Conservation (phyloP, 2,329 filamentous ascomycete species). For the Aureobasidium namibiae region DNA sequence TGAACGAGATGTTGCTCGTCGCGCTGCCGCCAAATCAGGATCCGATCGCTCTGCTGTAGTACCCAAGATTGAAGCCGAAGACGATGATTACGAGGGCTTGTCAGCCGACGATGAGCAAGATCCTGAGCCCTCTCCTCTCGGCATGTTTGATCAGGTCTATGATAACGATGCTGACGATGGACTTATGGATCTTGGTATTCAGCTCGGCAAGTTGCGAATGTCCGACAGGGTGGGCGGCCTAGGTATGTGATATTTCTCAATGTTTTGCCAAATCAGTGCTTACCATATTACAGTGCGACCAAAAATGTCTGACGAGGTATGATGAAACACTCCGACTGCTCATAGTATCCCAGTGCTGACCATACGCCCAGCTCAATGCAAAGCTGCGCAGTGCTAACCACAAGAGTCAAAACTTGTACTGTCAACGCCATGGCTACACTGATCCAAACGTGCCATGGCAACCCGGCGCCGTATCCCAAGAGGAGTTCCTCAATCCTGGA, state of each 20-base stretch:
- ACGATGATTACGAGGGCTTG: slow-evolving; percentile 46
- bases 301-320: slow-evolving; percentile 61
- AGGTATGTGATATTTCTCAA: neutral
- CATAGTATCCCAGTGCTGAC: neutral
- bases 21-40: slow-evolving; percentile 16
- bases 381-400: neutral
- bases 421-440: slow-evolving; percentile 1
- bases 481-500: slow-evolving; percentile 54
- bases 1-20: slow-evolving; percentile 57
- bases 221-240: slow-evolving; percentile 68
- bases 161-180: slow-evolving; percentile 59
- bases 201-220: slow-evolving; percentile 62
- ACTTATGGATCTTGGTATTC: slow-evolving; percentile 62
- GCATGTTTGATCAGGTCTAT: slow-evolving; percentile 59
- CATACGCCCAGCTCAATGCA: neutral
- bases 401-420: neutral
- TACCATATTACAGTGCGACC: slow-evolving; percentile 45
- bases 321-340: slow-evolving; percentile 14
- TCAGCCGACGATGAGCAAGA: slow-evolving; percentile 47
- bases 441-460: neutral
- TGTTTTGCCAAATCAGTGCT: neutral
- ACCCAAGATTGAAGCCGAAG: slow-evolving; percentile 40
- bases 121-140: slow-evolving; percentile 55
- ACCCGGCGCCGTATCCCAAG: slow-evolving; percentile 11
- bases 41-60: neutral